phyloP scores from a whole-genome alignment of 2,329 filamentous ascomycete species.

The Fusarium mangiferae region DNA sequence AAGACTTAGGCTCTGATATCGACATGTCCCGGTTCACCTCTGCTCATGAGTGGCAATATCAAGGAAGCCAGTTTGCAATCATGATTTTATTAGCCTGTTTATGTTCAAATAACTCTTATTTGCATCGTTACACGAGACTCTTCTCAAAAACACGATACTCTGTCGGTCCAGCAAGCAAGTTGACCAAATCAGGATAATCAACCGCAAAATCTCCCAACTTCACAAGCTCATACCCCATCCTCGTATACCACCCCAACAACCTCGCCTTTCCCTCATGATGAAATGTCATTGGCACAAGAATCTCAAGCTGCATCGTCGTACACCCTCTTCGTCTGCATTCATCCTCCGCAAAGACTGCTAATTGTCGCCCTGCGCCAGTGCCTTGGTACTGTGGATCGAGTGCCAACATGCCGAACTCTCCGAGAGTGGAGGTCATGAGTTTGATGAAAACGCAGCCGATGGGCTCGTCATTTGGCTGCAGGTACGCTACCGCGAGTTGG shows the following conservation, averaged over 20 bases:
- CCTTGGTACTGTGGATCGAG: slow-evolving; percentile 40
- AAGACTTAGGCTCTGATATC: not conserved
- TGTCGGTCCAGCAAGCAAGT: slow-evolving; percentile 40
- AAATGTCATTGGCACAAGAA: slow-evolving; percentile 43
- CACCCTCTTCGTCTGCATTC: slow-evolving; percentile 43
- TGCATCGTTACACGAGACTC: not conserved
- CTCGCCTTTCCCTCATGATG: slow-evolving; percentile 43
- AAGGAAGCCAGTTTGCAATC: no score
- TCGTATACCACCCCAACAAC: slow-evolving; percentile 43
- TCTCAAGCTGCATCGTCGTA: slow-evolving; percentile 44
- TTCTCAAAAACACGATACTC: slow-evolving; percentile 48
- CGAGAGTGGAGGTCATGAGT: slow-evolving; percentile 24
- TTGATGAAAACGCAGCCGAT: slow-evolving; percentile 46
- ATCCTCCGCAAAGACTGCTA: slow-evolving; percentile 44
- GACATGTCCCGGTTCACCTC: accelerated
- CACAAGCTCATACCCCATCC: slow-evolving; percentile 44
- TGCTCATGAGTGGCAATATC: no score
- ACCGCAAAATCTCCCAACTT: slow-evolving; percentile 42
- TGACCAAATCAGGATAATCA: slow-evolving; percentile 44
- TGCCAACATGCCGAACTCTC: slow-evolving; percentile 46
- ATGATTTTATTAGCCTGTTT: not conserved
- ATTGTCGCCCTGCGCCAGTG: slow-evolving; percentile 36
- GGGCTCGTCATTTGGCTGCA: not conserved
- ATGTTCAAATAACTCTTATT: accelerated
- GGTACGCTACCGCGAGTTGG: slow-evolving; percentile 42